These are phyloP conservation scores for Elsinoe perseae DNA, from an alignment of 2,329 filamentous ascomycete genomes.

Conservation along the genomic window DNA sequence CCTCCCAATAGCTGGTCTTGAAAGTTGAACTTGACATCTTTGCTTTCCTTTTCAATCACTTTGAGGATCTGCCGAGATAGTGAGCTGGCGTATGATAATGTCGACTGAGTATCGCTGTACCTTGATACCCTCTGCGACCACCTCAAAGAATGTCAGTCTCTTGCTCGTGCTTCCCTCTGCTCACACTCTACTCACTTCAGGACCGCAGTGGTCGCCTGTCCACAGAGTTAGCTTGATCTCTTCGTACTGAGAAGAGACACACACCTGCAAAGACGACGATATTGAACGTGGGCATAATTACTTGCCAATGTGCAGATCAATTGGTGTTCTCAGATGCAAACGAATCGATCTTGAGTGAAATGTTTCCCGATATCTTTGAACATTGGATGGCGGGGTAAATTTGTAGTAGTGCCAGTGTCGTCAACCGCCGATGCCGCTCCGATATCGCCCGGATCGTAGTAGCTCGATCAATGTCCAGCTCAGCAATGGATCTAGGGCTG, in stretches of 20 bases:
- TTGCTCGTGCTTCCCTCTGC: not conserved
- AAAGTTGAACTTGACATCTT: constrained; percentile 75
- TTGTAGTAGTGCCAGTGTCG: constrained; percentile 2
- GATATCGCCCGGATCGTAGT: not conserved
- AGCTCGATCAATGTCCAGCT: not conserved
- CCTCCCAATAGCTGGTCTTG: constrained; percentile 86
- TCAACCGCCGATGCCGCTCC: constrained; percentile 5
- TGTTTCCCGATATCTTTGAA: constrained; percentile 5
- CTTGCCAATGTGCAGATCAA: not conserved
- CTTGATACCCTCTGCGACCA: constrained; percentile 79
- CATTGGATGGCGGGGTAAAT: constrained; percentile 2
- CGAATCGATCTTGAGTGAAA: not conserved
- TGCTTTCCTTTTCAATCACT: constrained; percentile 63
- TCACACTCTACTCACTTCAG: constrained; percentile 54
- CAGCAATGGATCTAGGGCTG: not conserved
- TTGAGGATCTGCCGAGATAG: constrained; percentile 59
- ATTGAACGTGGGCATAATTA: constrained; percentile 60
- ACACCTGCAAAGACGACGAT: constrained; percentile 69
- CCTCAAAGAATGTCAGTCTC: constrained; percentile 41
- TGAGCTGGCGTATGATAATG: not conserved
- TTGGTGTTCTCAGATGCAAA: not conserved
- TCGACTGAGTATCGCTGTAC: constrained; percentile 38
- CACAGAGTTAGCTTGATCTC: constrained; percentile 15
- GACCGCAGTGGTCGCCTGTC: constrained; percentile 66
- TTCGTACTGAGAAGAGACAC: constrained; percentile 1